Base-by-base conservation (phyloP, 2,329 filamentous ascomycete species). In the Diaporthe sp. region DNA sequence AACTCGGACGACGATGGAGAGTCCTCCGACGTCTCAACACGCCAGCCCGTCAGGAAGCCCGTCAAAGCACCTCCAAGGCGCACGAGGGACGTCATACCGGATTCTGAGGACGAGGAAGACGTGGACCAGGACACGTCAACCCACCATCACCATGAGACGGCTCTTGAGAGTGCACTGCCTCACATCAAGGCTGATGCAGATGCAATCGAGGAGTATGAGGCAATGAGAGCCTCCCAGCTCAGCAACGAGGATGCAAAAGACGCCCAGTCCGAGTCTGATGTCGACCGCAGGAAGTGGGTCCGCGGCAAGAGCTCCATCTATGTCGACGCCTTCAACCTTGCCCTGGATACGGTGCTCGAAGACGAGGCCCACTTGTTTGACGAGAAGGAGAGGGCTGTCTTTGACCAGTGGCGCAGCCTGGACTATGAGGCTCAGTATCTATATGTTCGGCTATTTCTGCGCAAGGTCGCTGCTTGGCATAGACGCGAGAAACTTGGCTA, bases 261-360 rank as follows among this genome's bases (percentile, higher is more conserved):
- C 50, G 86, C 89, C 10, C 80, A 93, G 19, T 33, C 68, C 28
- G 47, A 42, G 35, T 70, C 72, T 25, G 87, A 87, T 74, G 85
- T 91, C 69, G 77, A 82, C 73, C 77, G 80, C 22, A 82, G 86
- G 86, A 68, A 89, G 75, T 98, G 95, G 95, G 84, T 92, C 6
- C 91, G 89, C 79, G 95, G 95, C 0, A 92, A 91, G 81, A 97
- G 92, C 80, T 98, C 96, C 1, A 95, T 99, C 72, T 99, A 99
- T 80, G 95, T 98, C 25, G 97, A 99, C 84, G 97, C 97, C 0
- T 99, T 99, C 87, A 98, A 98, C 80, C 87, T 98, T 19, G 95
- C 96, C 2, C 86, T 99, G 66, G 92, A 96, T 75, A 98, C 95
- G 0, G 97, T 99, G 4, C 85, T 98, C 17, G 92, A 95, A 66